A percentile compares a stretch with the other conserved stretches of the same genome.
These are phyloP conservation scores for Phanerodontia chrysosporium DNA, from an alignment of 768 basidiomycete species.

Conservation along the genomic window DNA sequence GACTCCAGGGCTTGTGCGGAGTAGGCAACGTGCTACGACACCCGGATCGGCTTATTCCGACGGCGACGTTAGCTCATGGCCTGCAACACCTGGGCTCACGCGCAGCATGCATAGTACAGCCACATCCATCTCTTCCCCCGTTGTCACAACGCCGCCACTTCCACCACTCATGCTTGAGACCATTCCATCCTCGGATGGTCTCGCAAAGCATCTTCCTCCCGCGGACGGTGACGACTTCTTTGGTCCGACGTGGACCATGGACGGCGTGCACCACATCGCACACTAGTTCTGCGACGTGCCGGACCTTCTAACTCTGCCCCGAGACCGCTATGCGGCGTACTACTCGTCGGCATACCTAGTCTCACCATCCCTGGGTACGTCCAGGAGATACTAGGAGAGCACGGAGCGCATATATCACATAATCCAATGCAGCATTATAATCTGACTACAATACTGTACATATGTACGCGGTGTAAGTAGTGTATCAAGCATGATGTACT, in stretches of 20 bases:
- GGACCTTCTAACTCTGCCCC: no score
- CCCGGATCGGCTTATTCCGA: not conserved
- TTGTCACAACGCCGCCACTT: conserved; percentile 6
- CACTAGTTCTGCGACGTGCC: not conserved
- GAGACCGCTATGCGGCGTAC: no score
- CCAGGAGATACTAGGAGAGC: not conserved
- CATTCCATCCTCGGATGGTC: not conserved
- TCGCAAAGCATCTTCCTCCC: not conserved
- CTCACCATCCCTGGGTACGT: no score
- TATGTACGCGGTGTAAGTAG: not conserved
- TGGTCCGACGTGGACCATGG: not conserved
- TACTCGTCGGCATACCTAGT: no score
- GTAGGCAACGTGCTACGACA: not conserved
- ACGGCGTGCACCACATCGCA: not conserved
- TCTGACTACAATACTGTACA: not conserved
- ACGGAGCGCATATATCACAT: not conserved
- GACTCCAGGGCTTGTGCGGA: conserved; percentile 8
- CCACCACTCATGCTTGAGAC: not conserved
- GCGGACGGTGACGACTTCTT: not conserved
- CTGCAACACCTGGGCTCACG: conserved; percentile 8
- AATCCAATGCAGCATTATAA: not conserved
- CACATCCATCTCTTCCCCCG: conserved; percentile 1
- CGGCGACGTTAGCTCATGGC: conserved; percentile 4
- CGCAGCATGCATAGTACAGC: not conserved
- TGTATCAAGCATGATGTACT: not conserved